phyloP scores from a whole-genome alignment of 179 eudicot genomes.

The Spinacia oleracea region DNA sequence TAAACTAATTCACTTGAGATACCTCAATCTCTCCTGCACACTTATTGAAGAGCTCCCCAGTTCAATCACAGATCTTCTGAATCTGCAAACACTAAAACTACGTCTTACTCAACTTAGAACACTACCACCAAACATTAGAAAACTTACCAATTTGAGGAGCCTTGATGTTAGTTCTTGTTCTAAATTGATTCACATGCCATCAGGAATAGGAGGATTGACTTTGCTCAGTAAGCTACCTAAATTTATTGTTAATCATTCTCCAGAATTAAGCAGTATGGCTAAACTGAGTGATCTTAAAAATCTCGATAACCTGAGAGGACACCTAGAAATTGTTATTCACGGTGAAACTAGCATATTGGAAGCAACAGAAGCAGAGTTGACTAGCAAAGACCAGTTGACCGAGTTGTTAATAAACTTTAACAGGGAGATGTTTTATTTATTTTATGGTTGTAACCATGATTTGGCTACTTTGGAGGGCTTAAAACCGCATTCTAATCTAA shows the following conservation, averaged over 20 bases:
- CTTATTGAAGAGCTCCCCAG: constrained; percentile 1
- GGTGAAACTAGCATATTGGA: background rate
- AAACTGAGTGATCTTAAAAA: background rate
- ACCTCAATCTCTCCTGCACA: no score
- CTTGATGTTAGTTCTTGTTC: constrained; percentile 20
- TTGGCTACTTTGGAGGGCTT: constrained; percentile 23
- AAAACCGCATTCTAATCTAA: constrained; percentile 22
- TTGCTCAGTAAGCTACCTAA: constrained; percentile 22
- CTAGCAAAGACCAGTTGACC: background rate
- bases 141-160: constrained; percentile 23
- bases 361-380: background rate
- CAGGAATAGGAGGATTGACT: constrained; percentile 23
- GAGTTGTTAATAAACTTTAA: background rate
- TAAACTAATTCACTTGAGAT: no score
- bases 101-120: background rate
- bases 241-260: constrained; percentile 16
- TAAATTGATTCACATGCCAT: constrained; percentile 18
- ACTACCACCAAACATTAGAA: background rate
- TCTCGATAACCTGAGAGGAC: constrained; percentile 1
- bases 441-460: background rate
- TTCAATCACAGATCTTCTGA: background rate
- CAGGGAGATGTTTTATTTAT: no score
- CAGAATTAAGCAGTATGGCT: background rate
- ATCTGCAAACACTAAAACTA: constrained; percentile 19
- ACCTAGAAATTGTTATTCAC: background rate